Percentiles rank a stretch among this genome's conserved stretches.
These are phyloP conservation scores for Lactuca sativa DNA, from an alignment of 129 eudicot species.

Conservation along the genomic window DNA sequence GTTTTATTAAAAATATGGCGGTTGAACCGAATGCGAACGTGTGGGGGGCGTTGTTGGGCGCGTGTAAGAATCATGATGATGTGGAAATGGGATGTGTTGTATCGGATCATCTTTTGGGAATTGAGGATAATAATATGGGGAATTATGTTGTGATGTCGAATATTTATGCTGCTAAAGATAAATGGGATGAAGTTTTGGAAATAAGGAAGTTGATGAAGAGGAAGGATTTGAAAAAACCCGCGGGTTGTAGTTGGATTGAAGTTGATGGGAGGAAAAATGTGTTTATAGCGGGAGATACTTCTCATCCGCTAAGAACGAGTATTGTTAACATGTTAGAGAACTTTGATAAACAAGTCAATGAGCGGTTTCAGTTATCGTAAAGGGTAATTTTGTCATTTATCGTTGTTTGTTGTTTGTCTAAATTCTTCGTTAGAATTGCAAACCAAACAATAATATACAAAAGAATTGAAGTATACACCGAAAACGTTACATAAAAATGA, in stretches of 20 bases:
- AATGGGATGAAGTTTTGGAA: constrained; percentile 84
- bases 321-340: constrained; percentile 43
- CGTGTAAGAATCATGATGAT: constrained; percentile 62
- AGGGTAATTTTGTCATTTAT: not conserved
- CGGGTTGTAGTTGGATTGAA: constrained; percentile 93
- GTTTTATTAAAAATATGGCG: constrained; percentile 59
- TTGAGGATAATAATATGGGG: constrained; percentile 57
- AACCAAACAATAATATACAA: not conserved
- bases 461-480: too few species aligned
- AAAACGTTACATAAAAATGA: not conserved
- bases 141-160: constrained; percentile 80
- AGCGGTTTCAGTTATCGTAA: constrained; percentile 27
- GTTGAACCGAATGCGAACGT: constrained; percentile 64
- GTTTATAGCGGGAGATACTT: constrained; percentile 71
- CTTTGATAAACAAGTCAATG: constrained; percentile 57
- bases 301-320: constrained; percentile 49
- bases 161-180: constrained; percentile 72
- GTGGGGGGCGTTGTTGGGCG: constrained; percentile 85
- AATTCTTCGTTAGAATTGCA: too few species aligned
- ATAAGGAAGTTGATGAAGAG: constrained; percentile 67
- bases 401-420: too few species aligned
- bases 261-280: constrained; percentile 53
- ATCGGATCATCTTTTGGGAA: constrained; percentile 51
- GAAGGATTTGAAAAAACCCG: constrained; percentile 67
- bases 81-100: constrained; percentile 62